These are phyloP conservation scores for Cryphonectria japonica DNA, from an alignment of 2,329 filamentous ascomycete species.

Conservation along the genomic window DNA sequence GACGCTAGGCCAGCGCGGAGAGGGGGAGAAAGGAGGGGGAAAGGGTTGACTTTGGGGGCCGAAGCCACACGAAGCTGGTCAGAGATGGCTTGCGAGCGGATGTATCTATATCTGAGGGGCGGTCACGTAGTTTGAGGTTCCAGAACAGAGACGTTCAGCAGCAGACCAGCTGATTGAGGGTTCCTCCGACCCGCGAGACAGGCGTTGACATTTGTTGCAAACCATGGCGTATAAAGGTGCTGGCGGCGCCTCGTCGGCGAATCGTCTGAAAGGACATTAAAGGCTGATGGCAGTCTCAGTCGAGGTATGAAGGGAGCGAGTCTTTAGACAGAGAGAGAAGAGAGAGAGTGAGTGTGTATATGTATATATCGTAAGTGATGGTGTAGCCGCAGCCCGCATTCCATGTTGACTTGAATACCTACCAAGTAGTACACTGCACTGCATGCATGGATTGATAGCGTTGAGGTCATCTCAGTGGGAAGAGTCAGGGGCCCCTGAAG, in stretches of 20 bases:
- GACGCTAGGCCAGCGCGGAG: neutral
- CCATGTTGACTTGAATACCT: neutral
- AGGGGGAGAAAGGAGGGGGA: too few relatives aligned
- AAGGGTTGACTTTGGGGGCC: neutral
- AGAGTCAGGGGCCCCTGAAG: slow-evolving; percentile 5
- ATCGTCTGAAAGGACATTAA: neutral
- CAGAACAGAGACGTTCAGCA: neutral
- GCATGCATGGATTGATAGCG: neutral
- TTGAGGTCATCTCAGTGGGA: neutral
- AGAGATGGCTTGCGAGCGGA: neutral
- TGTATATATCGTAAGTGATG: neutral
- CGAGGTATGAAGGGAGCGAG: neutral
- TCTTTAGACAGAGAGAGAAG: neutral
- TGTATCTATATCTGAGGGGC: neutral
- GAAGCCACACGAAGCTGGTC: neutral
- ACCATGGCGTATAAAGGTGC: neutral
- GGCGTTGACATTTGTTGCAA: neutral
- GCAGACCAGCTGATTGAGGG: neutral
- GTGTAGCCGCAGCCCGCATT: neutral
- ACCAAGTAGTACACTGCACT: neutral
- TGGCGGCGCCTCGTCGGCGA: neutral
- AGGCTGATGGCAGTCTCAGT: neutral
- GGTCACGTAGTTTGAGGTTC: neutral
- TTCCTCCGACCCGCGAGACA: neutral
- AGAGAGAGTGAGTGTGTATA: neutral